These are phyloP conservation scores for Candida sp. DNA, from an alignment of 1,139 yeast genomes.

Conservation along the genomic window DNA sequence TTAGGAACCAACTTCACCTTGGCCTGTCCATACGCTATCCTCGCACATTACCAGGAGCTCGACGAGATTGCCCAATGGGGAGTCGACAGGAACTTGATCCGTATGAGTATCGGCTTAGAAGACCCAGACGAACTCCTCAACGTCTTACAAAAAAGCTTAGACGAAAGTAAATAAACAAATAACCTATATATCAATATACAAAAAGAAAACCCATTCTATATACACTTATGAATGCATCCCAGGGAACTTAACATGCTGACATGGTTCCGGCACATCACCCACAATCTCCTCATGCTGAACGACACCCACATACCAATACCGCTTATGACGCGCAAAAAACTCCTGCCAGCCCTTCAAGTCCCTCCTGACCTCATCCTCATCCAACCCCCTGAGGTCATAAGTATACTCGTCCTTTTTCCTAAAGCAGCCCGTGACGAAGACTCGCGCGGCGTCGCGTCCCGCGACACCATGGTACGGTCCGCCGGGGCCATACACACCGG, in stretches of 20 bases:
- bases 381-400: conserved; percentile 70
- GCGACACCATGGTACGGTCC: conserved; percentile 66
- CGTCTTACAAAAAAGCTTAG: conserved; percentile 62
- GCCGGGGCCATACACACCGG: conserved; percentile 63
- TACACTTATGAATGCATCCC: conserved; percentile 16
- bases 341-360: conserved; percentile 53
- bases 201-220: background rate
- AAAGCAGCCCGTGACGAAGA: conserved; percentile 81
- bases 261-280: conserved; percentile 43
- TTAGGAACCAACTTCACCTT: conserved; percentile 93
- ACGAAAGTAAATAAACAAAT: conserved; percentile 21
- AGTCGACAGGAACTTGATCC: conserved; percentile 76
- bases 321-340: conserved; percentile 48
- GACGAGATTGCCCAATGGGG: conserved; percentile 88
- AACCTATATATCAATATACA: background rate
- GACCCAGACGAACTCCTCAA: conserved; percentile 57
- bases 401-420: conserved; percentile 59
- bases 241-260: conserved; percentile 42
- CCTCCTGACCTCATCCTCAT: conserved; percentile 29
- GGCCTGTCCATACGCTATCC: conserved; percentile 88
- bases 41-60: conserved; percentile 87
- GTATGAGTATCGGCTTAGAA: conserved; percentile 88
- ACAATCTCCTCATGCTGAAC: conserved; percentile 43
- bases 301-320: conserved; percentile 69
- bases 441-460: conserved; percentile 76